Percentiles rank a stretch among this genome's conserved stretches.
Conservation (phyloP, 2,329 filamentous ascomycete genomes). For the Ambrosiella beaveri region DNA sequence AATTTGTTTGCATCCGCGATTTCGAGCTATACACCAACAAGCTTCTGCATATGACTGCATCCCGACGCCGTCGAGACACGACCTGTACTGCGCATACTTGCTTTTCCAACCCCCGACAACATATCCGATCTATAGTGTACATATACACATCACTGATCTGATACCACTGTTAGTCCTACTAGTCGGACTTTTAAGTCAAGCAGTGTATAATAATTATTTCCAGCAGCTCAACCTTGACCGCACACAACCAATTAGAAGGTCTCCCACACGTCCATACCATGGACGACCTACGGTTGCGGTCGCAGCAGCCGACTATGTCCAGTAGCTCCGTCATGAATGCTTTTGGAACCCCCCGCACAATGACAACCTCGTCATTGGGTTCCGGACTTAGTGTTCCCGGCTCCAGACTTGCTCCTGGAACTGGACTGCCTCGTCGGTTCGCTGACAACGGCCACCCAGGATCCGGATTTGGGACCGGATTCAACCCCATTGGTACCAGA, state of each 20-base stretch:
- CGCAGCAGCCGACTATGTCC: background rate
- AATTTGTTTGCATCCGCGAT: background rate
- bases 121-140: background rate
- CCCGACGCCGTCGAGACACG: background rate
- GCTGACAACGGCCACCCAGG: slow-evolving; percentile 2
- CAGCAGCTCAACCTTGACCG: background rate
- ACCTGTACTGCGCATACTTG: background rate
- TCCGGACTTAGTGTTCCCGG: background rate
- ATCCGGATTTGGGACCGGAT: background rate
- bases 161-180: background rate
- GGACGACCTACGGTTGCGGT: slow-evolving; percentile 2
- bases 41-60: background rate
- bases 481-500: slow-evolving; percentile 6
- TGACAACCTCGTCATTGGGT: background rate
- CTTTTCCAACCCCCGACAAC: background rate
- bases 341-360: slow-evolving; percentile 3
- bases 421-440: slow-evolving; percentile 8
- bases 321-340: background rate
- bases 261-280: background rate
- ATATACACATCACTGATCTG: background rate
- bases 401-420: background rate
- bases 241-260: background rate
- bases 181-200: background rate
- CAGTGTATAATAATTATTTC: background rate
- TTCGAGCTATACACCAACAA: background rate